Evolutionary conservation across 148 eudicot species (phyloP).

Genomic region (Rhododendron williamsianum): DNA sequence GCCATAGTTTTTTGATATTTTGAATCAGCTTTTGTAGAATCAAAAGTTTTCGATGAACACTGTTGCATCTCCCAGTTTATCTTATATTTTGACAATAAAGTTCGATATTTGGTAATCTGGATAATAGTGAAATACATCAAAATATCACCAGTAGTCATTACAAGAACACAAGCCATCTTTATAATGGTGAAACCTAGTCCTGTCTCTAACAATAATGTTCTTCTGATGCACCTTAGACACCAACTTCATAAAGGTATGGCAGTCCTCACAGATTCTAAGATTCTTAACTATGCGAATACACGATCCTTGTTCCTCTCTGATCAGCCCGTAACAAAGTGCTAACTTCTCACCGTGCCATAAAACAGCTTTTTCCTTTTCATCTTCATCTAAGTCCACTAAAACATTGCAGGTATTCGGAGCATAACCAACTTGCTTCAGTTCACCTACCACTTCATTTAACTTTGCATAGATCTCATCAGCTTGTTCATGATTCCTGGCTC

Average conservation of each 20-base stretch:
- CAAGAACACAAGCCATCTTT: slow-evolving; percentile 47
- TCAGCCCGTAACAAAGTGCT: slow-evolving; percentile 43
- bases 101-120: background rate
- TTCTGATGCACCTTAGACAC: slow-evolving; percentile 34
- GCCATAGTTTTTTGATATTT: background rate
- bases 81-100: background rate
- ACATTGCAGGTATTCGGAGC: slow-evolving; percentile 32
- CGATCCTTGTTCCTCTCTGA: slow-evolving; percentile 20
- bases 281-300: slow-evolving; percentile 45
- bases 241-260: slow-evolving; percentile 47
- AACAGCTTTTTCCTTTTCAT: slow-evolving; percentile 37
- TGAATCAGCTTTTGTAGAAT: background rate
- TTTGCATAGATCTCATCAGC: slow-evolving; percentile 39
- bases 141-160: slow-evolving; percentile 46
- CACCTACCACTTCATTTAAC: slow-evolving; percentile 40
- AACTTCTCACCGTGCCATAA: slow-evolving; percentile 51
- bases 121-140: background rate
- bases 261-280: slow-evolving; percentile 49
- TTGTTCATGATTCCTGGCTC: slow-evolving; percentile 33
- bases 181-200: slow-evolving; percentile 49
- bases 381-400: slow-evolving; percentile 39
- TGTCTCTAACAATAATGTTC: slow-evolving; percentile 42
- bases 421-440: slow-evolving; percentile 36
- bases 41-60: background rate
- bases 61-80: background rate